Conservation (phyloP, 495 filamentous ascomycete species). For the Letharia lupina region DNA sequence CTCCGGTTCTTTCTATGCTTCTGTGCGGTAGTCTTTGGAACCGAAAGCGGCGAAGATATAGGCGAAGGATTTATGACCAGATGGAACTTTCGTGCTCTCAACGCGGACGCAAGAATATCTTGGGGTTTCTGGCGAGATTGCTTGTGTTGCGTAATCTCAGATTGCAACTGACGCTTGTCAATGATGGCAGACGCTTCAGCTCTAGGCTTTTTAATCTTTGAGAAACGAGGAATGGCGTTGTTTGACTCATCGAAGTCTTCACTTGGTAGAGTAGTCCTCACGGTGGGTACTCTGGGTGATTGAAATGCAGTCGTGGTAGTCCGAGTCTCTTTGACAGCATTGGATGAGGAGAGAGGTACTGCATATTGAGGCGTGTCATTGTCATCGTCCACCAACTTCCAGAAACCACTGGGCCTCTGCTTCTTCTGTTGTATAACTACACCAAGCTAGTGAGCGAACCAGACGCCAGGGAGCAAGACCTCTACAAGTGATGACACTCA, state of each 20-base stretch:
- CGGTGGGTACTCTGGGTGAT: slow-evolving; percentile 5
- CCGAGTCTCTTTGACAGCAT: neutral
- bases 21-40: slow-evolving; percentile 13
- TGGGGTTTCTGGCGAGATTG: neutral
- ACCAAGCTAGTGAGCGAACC: neutral
- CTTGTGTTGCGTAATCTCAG: neutral
- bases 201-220: neutral
- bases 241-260: neutral
- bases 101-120: neutral
- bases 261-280: slow-evolving; percentile 8
- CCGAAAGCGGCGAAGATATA: neutral
- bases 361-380: slow-evolving; percentile 2
- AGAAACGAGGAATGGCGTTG: neutral
- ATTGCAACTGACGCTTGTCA: neutral
- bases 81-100: slow-evolving; percentile 24
- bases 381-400: slow-evolving; percentile 10
- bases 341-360: neutral
- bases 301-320: neutral
- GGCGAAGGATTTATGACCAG: slow-evolving; percentile 16
- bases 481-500: slow-evolving; percentile 28
- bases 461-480: neutral
- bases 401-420: slow-evolving; percentile 16
- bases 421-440: slow-evolving; percentile 21
- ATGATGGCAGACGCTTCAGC: neutral
- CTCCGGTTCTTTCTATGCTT: slow-evolving; percentile 17